These are phyloP conservation scores for Saccharum officinarum DNA, from an alignment of 176 grass and related monocot species.

Conservation along the genomic window DNA sequence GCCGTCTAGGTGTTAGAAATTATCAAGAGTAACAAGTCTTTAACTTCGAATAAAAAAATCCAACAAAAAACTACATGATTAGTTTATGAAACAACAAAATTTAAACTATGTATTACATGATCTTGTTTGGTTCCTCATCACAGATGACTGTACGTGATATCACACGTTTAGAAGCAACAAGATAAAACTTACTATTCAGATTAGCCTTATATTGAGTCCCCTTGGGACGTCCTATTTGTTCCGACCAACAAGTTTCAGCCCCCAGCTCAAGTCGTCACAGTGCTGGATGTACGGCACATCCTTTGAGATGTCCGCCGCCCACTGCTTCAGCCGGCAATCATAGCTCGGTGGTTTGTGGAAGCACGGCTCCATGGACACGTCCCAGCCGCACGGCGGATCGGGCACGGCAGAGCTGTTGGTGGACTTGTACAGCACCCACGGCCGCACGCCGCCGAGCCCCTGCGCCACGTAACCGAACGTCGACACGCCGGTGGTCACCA, in stretches of 20 bases:
- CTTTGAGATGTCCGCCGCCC: slow-evolving; percentile 12
- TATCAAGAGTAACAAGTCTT: no score
- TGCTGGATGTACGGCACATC: slow-evolving; percentile 50
- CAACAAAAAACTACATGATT: no score
- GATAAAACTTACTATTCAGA: no score
- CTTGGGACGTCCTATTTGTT: not conserved
- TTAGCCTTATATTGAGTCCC: not conserved
- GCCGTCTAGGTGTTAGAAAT: no score
- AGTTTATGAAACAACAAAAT: no score
- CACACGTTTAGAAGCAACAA: no score
- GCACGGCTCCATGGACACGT: slow-evolving; percentile 59
- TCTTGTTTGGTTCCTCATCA: not conserved
- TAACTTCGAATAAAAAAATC: no score
- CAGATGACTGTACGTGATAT: no score
- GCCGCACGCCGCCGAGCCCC: slow-evolving; percentile 48
- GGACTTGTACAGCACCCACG: slow-evolving; percentile 51
- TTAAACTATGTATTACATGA: not conserved
- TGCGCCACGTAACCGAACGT: slow-evolving; percentile 77
- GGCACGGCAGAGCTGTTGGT: not conserved
- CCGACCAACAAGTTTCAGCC: slow-evolving; percentile 30
- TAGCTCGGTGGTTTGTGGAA: slow-evolving; percentile 53
- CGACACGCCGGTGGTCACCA: slow-evolving; percentile 52
- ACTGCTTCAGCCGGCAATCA: slow-evolving; percentile 48
- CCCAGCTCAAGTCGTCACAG: slow-evolving; percentile 23
- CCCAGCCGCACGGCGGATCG: slow-evolving; percentile 27